Evolutionary conservation across 1,284 basidiomycete species (phyloP), one percentile per base, ranked within the genome.

Genomic region (Malassezia brasiliensis): DNA sequence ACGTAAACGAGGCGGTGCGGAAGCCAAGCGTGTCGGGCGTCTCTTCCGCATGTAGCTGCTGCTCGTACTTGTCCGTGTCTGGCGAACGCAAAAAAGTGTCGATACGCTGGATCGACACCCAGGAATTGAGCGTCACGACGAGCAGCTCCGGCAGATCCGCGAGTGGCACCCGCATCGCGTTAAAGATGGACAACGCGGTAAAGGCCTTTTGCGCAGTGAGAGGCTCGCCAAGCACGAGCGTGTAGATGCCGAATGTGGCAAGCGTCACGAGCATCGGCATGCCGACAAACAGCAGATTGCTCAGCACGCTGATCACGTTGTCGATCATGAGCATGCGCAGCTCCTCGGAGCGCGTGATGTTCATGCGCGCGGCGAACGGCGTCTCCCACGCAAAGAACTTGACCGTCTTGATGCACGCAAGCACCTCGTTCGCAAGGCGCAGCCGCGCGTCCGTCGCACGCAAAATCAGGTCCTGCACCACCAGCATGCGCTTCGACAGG

Each of bases 251-350:
- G 67, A 82, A 86, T 0, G 84, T 84, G 15, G 79, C 77, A 19
- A 82, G 64, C 82, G 86, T 86, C 9, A 81, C 82, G 28, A 78
- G 54, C 17, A 82, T 53, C 5, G 83, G 74, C 1, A 85, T 83
- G 34, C 86, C 80, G 31, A 66, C 76, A 10, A 76, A 72, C 31
- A 77, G 53, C 6, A 77, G 54, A 39, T 73, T 72, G 11, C 66
- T 66, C 15, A 76, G 50, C 2, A 75, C 62, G 46, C 68, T 67
- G 7, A 76, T 72, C 7, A 75, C 56, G 48, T 77, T 77, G 20
- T 77, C 65, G 28, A 73, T 64, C n/a, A 70, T 68, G 5, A 80
- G 66, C 0, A 77, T 74, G 1, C 41, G 42, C 19, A 81, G 68
- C 68, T 80, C 79, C 41, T 67, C 69, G 36, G 62, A 63, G 30